Percentiles rank a stretch among this genome's conserved stretches.
phyloP scores from a whole-genome alignment of 345 rosid species.

The Moricandia arvensis region DNA sequence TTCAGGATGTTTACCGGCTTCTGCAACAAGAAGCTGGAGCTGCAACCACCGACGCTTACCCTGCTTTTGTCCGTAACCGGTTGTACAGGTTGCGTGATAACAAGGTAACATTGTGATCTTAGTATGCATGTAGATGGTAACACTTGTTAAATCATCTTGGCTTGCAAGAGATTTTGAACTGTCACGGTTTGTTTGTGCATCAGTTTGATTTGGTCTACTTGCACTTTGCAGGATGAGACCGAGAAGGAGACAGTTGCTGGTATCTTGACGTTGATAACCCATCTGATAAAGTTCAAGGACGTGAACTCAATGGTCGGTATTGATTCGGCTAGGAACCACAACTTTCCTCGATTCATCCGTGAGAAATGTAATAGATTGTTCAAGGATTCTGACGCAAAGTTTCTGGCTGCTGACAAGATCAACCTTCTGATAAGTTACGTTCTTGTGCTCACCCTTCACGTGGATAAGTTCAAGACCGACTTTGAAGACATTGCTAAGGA shows the following conservation, averaged over 20 bases:
- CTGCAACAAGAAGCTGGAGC: conserved; percentile 38
- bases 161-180: background rate
- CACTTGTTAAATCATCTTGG: background rate
- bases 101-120: conserved; percentile 46
- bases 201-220: background rate
- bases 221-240: conserved; percentile 53
- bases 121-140: background rate
- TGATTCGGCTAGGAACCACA: conserved; percentile 59
- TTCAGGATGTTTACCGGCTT: conserved; percentile 53
- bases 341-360: conserved; percentile 52
- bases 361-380: conserved; percentile 54
- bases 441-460: conserved; percentile 72
- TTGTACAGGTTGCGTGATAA: conserved; percentile 48
- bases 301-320: conserved; percentile 48
- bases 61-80: conserved; percentile 71
- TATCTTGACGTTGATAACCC: conserved; percentile 58
- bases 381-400: conserved; percentile 39
- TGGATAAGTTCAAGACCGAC: conserved; percentile 61
- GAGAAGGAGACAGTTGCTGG: conserved; percentile 48
- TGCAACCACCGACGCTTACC: conserved; percentile 42
- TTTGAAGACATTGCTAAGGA: conserved; percentile 72
- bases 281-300: conserved; percentile 82
- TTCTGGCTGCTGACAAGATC: conserved; percentile 45
- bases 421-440: conserved; percentile 76
- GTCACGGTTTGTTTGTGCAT: no score